phyloP scores from a whole-genome alignment of 2,329 filamentous ascomycete species.

The Penicillium janthinellum region DNA sequence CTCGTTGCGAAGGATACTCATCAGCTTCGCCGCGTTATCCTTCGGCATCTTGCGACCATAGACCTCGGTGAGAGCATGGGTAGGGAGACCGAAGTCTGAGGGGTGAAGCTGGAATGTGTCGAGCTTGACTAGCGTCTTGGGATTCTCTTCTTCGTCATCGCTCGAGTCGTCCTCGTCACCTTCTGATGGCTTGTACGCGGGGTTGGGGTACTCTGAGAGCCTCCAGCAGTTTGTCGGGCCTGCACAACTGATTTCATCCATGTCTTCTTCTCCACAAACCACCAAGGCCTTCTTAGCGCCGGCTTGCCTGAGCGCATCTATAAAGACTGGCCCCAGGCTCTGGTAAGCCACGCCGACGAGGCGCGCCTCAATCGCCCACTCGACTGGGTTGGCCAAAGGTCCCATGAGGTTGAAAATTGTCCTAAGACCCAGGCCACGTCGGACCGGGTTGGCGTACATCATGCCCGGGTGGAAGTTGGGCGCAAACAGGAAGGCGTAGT shows the following conservation, averaged over 20 bases:
- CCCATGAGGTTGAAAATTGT: slow-evolving; percentile 98
- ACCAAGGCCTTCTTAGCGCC: slow-evolving; percentile 83
- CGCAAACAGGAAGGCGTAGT: slow-evolving; percentile 94
- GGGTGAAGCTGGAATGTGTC: slow-evolving; percentile 79
- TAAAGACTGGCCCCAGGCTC: slow-evolving; percentile 85
- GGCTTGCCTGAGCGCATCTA: slow-evolving; percentile 74
- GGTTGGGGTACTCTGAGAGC: slow-evolving; percentile 58
- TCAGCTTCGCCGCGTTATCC: slow-evolving; percentile 85
- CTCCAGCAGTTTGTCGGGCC: slow-evolving; percentile 89
- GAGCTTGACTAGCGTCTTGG: slow-evolving; percentile 56
- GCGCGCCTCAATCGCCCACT: slow-evolving; percentile 81
- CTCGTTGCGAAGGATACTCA: slow-evolving; percentile 73
- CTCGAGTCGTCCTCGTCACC: slow-evolving; percentile 48
- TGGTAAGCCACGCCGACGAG: slow-evolving; percentile 90
- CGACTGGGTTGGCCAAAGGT: slow-evolving; percentile 86
- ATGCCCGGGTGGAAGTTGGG: slow-evolving; percentile 96
- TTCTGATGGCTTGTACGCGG: slow-evolving; percentile 41
- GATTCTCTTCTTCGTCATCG: slow-evolving; percentile 44
- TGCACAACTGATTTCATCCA: slow-evolving; percentile 93
- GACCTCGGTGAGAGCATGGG: slow-evolving; percentile 74
- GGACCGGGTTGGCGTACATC: slow-evolving; percentile 81
- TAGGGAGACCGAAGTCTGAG: slow-evolving; percentile 79
- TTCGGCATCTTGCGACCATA: slow-evolving; percentile 81
- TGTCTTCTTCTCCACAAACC: slow-evolving; percentile 89
- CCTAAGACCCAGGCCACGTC: slow-evolving; percentile 85